These are phyloP conservation scores for Symbiodinium pilosum DNA, from an alignment of 73 alveolate genomes.

Conservation along the genomic window DNA sequence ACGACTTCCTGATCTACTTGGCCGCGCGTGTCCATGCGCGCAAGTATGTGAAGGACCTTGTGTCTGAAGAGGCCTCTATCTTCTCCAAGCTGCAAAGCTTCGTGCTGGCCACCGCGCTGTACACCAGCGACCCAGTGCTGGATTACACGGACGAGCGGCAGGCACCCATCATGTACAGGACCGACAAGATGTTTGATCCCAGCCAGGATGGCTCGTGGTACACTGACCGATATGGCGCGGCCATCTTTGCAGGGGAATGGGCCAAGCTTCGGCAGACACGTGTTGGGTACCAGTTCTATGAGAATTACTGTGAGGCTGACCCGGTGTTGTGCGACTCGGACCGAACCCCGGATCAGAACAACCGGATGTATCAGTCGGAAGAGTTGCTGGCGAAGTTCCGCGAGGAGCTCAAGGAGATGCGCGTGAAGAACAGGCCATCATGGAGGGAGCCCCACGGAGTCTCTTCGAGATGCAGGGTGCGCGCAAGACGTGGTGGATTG, in stretches of 20 bases:
- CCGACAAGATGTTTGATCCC: slow-evolving; percentile 41
- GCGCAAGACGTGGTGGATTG: slow-evolving; percentile 68
- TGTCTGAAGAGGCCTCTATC: neutral
- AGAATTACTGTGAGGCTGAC: neutral
- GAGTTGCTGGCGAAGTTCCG: too few relatives aligned
- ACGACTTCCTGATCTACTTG: slow-evolving; percentile 23
- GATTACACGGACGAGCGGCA: slow-evolving; percentile 17
- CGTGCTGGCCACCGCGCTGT: slow-evolving; percentile 61
- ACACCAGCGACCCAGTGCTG: slow-evolving; percentile 32
- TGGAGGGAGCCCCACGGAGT: neutral
- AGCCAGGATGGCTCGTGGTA: slow-evolving; percentile 53
- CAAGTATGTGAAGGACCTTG: slow-evolving; percentile 41
- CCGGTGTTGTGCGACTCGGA: slow-evolving; percentile 22
- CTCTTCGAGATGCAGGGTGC: slow-evolving; percentile 39
- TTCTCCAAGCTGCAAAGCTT: slow-evolving; percentile 24
- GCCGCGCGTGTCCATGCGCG: slow-evolving; percentile 39
- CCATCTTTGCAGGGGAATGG: slow-evolving; percentile 19
- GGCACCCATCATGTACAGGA: slow-evolving; percentile 43
- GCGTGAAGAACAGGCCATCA: neutral
- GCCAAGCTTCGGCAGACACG: neutral
- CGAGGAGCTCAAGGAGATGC: too few relatives aligned
- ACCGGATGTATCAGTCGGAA: neutral
- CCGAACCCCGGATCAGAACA: slow-evolving; percentile 25
- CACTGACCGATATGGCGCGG: slow-evolving; percentile 43
- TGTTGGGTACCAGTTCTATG: slow-evolving; percentile 58